phyloP scores from a whole-genome alignment of 805 yeast species.

The Spathaspora passalidarum region DNA sequence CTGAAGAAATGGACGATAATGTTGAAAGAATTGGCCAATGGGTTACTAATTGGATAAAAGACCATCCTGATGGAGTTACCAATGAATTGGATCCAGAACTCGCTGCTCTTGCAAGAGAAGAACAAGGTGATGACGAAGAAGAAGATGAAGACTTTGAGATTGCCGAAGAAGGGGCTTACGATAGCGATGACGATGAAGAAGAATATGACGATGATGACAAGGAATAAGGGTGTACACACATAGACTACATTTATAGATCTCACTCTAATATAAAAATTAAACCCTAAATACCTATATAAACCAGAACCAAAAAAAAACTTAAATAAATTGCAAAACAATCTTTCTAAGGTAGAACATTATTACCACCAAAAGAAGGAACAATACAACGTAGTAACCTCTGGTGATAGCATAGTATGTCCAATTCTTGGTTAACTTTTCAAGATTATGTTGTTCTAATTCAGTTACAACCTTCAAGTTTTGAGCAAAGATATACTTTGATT shows the following conservation, averaged over 20 bases:
- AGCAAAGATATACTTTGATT: conserved; percentile 61
- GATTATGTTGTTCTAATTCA: conserved; percentile 68
- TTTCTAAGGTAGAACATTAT: conserved; percentile 34
- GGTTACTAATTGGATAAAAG: conserved; percentile 71
- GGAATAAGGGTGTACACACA: conserved; percentile 4
- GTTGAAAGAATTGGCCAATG: conserved; percentile 73
- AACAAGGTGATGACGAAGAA: conserved; percentile 12
- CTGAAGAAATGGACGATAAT: conserved; percentile 79
- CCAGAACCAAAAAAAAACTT: conserved; percentile 1
- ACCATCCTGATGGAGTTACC: conserved; percentile 38
- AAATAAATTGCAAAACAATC: conserved; percentile 15
- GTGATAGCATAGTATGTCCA: conserved; percentile 53
- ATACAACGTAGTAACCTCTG: conserved; percentile 47
- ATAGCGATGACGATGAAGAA: conserved; percentile 11
- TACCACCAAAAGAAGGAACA: conserved; percentile 30
- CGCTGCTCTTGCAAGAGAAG: conserved; percentile 12
- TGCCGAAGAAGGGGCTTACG: conserved; percentile 6
- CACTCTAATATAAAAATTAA: not conserved
- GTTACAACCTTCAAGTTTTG: conserved; percentile 58
- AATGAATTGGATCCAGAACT: conserved; percentile 22
- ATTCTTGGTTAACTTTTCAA: conserved; percentile 51
- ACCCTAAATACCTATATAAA: not conserved
- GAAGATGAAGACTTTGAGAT: conserved; percentile 10
- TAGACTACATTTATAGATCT: not conserved
- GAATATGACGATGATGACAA: conserved; percentile 10